Conservation (phyloP, 495 filamentous ascomycete genomes). For the Chaetomidium leptoderma region DNA sequence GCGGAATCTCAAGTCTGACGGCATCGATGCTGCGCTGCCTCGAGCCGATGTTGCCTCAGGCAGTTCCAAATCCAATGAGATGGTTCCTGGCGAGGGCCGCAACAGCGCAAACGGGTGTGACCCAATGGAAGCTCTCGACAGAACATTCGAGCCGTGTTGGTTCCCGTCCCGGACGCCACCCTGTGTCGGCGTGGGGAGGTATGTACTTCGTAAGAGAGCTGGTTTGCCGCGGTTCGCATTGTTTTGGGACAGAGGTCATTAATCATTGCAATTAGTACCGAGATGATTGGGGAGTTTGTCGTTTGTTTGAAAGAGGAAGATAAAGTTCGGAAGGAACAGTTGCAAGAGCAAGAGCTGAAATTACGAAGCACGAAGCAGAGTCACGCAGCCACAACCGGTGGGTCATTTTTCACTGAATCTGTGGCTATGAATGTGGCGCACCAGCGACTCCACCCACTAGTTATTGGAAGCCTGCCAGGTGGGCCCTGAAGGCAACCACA, state of each 20-base stretch:
- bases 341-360: no score
- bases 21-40: slow-evolving; percentile 24
- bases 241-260: background rate
- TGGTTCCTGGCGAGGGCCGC: slow-evolving; percentile 19
- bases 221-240: background rate
- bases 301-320: background rate
- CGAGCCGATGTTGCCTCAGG: slow-evolving; percentile 7
- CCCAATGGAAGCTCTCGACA: slow-evolving; percentile 16
- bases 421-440: background rate
- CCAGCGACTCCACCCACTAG: no score
- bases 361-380: no score
- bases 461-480: no score
- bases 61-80: slow-evolving; percentile 26
- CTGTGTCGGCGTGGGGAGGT: background rate
- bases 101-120: slow-evolving; percentile 22
- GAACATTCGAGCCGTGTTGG: slow-evolving; percentile 16
- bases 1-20: slow-evolving; percentile 29
- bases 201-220: no score
- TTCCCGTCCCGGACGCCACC: slow-evolving; percentile 7
- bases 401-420: no score
- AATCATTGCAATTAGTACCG: background rate
- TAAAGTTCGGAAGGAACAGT: no score
- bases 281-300: no score
- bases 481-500: background rate
- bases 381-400: no score